These are phyloP conservation scores for Phytophthora cactorum DNA, from an alignment of 352 stramenopile genomes.

Conservation along the genomic window DNA sequence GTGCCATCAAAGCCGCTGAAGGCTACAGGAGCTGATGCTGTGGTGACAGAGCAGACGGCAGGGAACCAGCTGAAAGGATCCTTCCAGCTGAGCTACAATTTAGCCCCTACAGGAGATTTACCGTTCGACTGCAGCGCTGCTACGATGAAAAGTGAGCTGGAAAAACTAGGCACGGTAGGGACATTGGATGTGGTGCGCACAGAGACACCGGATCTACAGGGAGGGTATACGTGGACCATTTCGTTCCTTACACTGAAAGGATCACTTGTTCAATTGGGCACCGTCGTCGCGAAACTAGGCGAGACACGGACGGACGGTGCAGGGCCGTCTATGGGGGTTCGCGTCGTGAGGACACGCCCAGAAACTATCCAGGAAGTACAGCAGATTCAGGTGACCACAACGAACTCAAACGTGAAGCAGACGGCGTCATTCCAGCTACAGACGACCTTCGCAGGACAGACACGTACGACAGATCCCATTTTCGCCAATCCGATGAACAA, in stretches of 20 bases:
- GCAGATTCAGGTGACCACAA: conserved; percentile 64
- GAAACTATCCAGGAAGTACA: conserved; percentile 77
- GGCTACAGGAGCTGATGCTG: conserved; percentile 42
- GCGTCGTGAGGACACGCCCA: conserved; percentile 44
- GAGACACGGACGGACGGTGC: conserved; percentile 61
- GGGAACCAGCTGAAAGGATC: conserved; percentile 76
- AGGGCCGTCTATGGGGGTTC: conserved; percentile 50
- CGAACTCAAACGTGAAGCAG: conserved; percentile 36
- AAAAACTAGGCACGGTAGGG: conserved; percentile 54
- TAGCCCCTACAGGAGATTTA: conserved; percentile 72
- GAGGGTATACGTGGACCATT: conserved; percentile 95
- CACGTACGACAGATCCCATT: conserved; percentile 82
- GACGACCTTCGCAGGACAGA: conserved; percentile 51
- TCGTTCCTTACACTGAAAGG: conserved; percentile 89
- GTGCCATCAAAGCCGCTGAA: conserved; percentile 50
- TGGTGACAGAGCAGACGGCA: conserved; percentile 38
- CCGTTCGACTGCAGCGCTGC: conserved; percentile 73
- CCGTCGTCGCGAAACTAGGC: conserved; percentile 36
- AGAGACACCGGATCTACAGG: conserved; percentile 71
- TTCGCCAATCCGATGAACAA: conserved; percentile 70
- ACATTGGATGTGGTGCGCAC: conserved; percentile 70
- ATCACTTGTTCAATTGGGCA: conserved; percentile 42
- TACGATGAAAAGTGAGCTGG: conserved; percentile 71
- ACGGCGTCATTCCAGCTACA: conserved; percentile 56
- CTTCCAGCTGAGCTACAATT: conserved; percentile 67